phyloP scores from a whole-genome alignment of 2,329 filamentous ascomycete genomes.

The Westerdykella aurantiaca region DNA sequence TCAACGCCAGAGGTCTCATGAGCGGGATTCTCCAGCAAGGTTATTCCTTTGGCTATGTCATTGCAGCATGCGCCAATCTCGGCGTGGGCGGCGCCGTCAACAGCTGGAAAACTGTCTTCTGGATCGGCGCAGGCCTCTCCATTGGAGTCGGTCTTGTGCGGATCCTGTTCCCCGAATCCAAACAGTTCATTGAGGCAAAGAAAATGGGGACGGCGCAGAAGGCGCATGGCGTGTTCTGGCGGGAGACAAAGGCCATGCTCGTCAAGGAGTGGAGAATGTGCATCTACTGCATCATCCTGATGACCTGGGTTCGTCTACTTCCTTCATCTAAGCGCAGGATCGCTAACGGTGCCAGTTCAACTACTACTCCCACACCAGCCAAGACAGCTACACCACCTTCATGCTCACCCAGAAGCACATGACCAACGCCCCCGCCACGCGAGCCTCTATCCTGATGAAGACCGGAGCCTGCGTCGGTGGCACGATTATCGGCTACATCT shows the following conservation, averaged over 20 bases:
- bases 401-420: constrained; percentile 69
- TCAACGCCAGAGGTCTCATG: constrained; percentile 69
- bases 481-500: constrained; percentile 66
- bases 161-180: constrained; percentile 65
- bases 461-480: constrained; percentile 69
- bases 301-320: constrained; percentile 54
- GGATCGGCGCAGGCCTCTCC: constrained; percentile 63
- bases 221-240: constrained; percentile 55
- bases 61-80: constrained; percentile 69
- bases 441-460: constrained; percentile 79
- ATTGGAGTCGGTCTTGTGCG: constrained; percentile 64
- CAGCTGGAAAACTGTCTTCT: constrained; percentile 71
- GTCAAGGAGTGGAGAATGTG: constrained; percentile 68
- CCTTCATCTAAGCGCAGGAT: background rate
- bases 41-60: constrained; percentile 73
- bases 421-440: constrained; percentile 56
- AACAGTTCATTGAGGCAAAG: constrained; percentile 68
- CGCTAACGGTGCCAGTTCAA: constrained; percentile 44
- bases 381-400: constrained; percentile 78
- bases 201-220: constrained; percentile 50
- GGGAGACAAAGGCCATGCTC: constrained; percentile 63
- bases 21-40: constrained; percentile 78
- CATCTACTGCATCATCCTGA: constrained; percentile 69
- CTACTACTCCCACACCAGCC: constrained; percentile 68
- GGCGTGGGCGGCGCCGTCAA: constrained; percentile 60